phyloP scores from a whole-genome alignment of 2,329 filamentous ascomycete species.

The Paraphaeosphaeria minitans region DNA sequence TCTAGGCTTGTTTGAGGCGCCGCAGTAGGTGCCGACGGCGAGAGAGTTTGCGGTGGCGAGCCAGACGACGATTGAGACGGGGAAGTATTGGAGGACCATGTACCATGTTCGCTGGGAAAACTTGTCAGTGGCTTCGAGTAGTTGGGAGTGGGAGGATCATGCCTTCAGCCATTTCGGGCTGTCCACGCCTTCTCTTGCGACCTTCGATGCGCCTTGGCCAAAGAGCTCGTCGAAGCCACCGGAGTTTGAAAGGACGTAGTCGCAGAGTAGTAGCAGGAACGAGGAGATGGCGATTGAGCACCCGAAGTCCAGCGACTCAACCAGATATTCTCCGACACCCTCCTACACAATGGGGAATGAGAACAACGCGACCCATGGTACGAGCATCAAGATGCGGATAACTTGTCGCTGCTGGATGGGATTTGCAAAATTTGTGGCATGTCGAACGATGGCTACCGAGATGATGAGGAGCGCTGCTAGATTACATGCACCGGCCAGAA shows the following conservation, averaged over 20 bases:
- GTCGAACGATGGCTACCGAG: slow-evolving; percentile 14
- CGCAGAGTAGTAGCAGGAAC: slow-evolving; percentile 40
- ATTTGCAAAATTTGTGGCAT: slow-evolving; percentile 24
- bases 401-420: slow-evolving; percentile 29
- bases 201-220: slow-evolving; percentile 21
- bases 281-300: slow-evolving; percentile 36
- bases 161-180: slow-evolving; percentile 38
- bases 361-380: slow-evolving; percentile 26
- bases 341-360: slow-evolving; percentile 23
- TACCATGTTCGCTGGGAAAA: slow-evolving; percentile 35
- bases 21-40: slow-evolving; percentile 35
- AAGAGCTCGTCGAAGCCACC: slow-evolving; percentile 39
- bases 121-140: slow-evolving; percentile 7
- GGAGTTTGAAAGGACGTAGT: slow-evolving; percentile 31
- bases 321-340: slow-evolving; percentile 20
- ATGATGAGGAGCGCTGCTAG: slow-evolving; percentile 17
- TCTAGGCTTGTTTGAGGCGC: slow-evolving; percentile 32
- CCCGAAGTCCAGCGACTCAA: slow-evolving; percentile 30
- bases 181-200: slow-evolving; percentile 14
- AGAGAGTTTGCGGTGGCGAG: slow-evolving; percentile 29
- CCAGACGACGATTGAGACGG: slow-evolving; percentile 35
- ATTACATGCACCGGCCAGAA: slow-evolving; percentile 20
- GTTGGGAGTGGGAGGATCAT: neutral
- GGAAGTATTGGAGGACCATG: slow-evolving; percentile 40
- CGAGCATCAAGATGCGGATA: slow-evolving; percentile 25